A percentile compares a stretch with the other conserved stretches of the same genome.
Conservation (phyloP, 2,329 filamentous ascomycete species). For the Eutypella sp. region DNA sequence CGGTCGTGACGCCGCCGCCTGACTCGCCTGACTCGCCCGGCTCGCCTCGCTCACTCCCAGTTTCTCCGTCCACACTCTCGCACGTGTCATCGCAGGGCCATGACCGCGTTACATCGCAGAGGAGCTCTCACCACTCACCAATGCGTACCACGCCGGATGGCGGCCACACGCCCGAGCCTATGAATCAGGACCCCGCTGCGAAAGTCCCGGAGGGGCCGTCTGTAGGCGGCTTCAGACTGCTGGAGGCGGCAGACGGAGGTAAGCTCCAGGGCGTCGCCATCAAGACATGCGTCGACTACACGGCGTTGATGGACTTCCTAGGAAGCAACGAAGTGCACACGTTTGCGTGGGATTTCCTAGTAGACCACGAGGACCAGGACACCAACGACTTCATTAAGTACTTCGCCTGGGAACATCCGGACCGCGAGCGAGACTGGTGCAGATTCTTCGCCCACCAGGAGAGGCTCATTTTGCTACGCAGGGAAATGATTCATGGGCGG, state of each 20-base stretch:
- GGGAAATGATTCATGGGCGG: background rate
- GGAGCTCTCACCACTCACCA: too few species aligned
- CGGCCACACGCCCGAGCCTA: too few species aligned
- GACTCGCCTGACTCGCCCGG: too few species aligned
- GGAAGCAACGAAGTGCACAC: background rate
- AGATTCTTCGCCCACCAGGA: background rate
- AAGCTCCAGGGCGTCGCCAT: background rate
- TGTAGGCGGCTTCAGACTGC: background rate
- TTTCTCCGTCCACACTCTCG: too few species aligned
- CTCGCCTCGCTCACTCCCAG: too few species aligned
- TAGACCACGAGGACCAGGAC: too few species aligned
- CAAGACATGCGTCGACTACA: background rate
- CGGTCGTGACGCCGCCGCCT: too few species aligned
- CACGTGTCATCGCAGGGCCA: too few species aligned
- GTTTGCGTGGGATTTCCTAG: background rate
- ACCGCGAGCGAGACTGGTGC: background rate
- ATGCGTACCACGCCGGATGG: too few species aligned
- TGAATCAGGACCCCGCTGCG: too few species aligned
- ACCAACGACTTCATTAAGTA: background rate
- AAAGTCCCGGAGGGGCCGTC: background rate
- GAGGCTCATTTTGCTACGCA: background rate
- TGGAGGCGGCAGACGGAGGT: background rate
- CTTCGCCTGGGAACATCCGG: background rate
- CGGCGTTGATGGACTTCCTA: background rate
- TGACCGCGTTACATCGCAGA: too few species aligned